Evolutionary conservation across 345 rosid genomes (phyloP).

Genomic region (Aegle marmelos): DNA sequence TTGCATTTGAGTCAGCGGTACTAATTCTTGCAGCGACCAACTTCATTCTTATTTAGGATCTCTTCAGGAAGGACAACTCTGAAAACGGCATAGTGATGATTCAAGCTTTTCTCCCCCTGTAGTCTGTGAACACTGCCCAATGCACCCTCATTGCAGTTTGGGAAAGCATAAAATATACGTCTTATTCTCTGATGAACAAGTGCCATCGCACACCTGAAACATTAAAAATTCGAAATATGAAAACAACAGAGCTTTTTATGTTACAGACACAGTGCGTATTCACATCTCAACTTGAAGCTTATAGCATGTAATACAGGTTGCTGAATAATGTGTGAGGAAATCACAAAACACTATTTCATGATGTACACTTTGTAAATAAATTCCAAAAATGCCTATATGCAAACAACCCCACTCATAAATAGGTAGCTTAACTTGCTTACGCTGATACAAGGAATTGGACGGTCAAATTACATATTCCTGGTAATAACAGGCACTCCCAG

Average conservation of each 20-base stretch:
- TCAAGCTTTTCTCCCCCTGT: constrained; percentile 89
- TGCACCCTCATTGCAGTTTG: constrained; percentile 64
- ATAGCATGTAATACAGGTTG: neutral
- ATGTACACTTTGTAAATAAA: too few relatives aligned
- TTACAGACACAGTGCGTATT: neutral
- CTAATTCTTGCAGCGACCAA: neutral
- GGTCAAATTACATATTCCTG: neutral
- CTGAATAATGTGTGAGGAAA: neutral
- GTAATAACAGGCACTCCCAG: neutral
- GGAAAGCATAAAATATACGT: constrained; percentile 73
- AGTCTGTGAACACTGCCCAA: constrained; percentile 72
- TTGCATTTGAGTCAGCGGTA: neutral
- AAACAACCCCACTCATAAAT: too few relatives aligned
- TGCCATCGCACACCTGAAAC: constrained; percentile 87
- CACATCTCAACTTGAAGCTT: neutral
- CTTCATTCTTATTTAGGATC: constrained; percentile 9
- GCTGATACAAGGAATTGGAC: neutral
- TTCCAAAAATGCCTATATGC: too few relatives aligned
- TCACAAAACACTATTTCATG: neutral
- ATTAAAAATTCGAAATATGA: neutral
- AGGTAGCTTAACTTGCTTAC: neutral
- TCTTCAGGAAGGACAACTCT: constrained; percentile 53
- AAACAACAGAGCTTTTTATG: neutral
- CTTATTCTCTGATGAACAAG: constrained; percentile 80
- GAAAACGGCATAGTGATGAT: constrained; percentile 94